Evolutionary conservation across 2,329 filamentous ascomycete species (phyloP), one percentile per base, ranked within the genome.

Genomic region (Pseudopyrenochaeta lycopersici): DNA sequence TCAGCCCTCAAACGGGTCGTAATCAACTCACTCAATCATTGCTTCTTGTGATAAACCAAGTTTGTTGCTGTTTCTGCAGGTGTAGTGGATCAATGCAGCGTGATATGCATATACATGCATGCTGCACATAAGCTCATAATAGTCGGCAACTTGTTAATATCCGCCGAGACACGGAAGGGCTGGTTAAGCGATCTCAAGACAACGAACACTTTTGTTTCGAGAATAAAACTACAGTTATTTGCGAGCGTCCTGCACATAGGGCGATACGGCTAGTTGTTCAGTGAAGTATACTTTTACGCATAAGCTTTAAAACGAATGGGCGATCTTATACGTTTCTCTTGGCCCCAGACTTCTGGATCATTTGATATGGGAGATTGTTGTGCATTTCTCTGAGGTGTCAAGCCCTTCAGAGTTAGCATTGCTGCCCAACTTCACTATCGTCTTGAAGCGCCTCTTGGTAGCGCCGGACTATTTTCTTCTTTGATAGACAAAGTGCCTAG

Each of bases 101-200:
- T 57, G 53, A 49, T 40, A 59, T 54, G 53, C 53, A 56, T 48
- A 52, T 44, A 45, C 50, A 47, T 51, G 46, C 49, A 60, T 52
- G 29, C 20, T 38, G 47, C 27, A 56, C 32, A 54, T 38, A 45
- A 35, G 39, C 46, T 29, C 20, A 39, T 35, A 47, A 15, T 30
- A 9, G 18, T n/a, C 23, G 18, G 23, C 15, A 20, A 17, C 46
- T 18, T 30, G 40, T 35, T 36, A 7, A 18, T 50, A 40, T 5
- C 21, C 40, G 17, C 31, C 27, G 35, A 48, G 21, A 41, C 4
- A 29, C 33, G 27, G 23, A 5, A n/a, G 10, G 38, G 12, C 15
- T 35, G 27, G 12, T 14, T 47, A 30, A n/a, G 35, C 20, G 15
- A 32, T 20, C 12, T 44, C 41, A 11, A 17, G 17, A 5, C 11